Percentiles rank a stretch among this genome's conserved stretches.
Evolutionary conservation across 2,329 filamentous ascomycete species (phyloP).

Genomic region (Neocatenulostroma microsporum): DNA sequence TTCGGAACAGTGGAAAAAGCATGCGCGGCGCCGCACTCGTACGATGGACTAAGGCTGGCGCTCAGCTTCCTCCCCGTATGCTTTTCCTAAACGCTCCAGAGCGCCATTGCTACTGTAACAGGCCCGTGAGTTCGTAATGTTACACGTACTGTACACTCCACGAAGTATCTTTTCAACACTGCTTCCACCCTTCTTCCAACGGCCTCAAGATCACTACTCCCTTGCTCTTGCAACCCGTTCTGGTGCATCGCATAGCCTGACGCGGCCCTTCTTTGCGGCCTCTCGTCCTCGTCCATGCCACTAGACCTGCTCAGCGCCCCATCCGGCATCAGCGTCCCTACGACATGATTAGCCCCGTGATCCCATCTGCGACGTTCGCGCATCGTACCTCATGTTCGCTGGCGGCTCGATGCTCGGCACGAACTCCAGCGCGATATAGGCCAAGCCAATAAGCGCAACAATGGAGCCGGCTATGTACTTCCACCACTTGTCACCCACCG

Average conservation of each 20-base stretch:
- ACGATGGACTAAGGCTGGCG: too few species aligned
- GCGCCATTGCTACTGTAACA: too few species aligned
- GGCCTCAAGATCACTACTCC: neutral
- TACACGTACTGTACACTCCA: neutral
- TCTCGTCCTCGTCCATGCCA: neutral
- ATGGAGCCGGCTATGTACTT: constrained; percentile 70
- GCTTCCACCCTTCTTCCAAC: neutral
- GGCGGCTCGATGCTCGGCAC: constrained; percentile 47
- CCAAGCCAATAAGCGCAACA: constrained; percentile 69
- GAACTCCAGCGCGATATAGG: constrained; percentile 53
- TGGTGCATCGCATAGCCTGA: too few species aligned
- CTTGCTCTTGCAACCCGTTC: neutral
- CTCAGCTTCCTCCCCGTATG: too few species aligned
- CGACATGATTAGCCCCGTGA: neutral
- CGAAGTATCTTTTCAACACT: neutral
- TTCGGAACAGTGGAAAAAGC: too few species aligned
- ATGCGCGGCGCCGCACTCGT: too few species aligned
- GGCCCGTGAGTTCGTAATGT: neutral
- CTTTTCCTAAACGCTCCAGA: too few species aligned
- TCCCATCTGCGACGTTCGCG: neutral
- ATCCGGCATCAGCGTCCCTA: constrained; percentile 46
- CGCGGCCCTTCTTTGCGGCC: too few species aligned
- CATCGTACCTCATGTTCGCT: constrained; percentile 43
- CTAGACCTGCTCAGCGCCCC: constrained; percentile 48
- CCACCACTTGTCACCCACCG: constrained; percentile 60